Base-by-base conservation (phyloP, 179 eudicot genomes). In the Nepenthes alata region DNA sequence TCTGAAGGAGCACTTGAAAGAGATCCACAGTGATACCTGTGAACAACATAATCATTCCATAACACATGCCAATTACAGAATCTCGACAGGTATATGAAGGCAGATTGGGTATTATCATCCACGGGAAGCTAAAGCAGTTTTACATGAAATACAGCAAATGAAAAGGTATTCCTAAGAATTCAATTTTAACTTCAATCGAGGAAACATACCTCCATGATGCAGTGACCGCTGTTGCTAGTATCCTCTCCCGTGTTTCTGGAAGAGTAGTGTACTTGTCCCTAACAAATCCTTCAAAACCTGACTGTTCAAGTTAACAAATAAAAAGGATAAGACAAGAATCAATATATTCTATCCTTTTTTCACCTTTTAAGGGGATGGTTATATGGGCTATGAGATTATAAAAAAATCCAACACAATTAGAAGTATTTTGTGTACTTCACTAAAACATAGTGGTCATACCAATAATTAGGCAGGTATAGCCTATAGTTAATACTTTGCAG, bases 221-320 rank as follows among this genome's bases (percentile, higher is more conserved):
- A 68, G 90, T 71, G 67, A 93, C 81, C 57, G 82, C 86, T 2
- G 97, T 93, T 67, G 96, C 96, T 77, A 93, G 77, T 81, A 93
- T 77, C 78, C 98, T 89, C 71, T 93, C 98, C 5, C 87, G 74
- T 58, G 98, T 89, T 63, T 93, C 98, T 41, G 97, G 96, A 62
- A 93, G 67, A 55, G 89, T 75, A 16, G 98, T 93, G 74, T 81
- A 76, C 59, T 79, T 80, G 77, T 93, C 98, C 76, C 95, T 77
- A 39, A 87, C 54, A 61, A 75, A 93, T 69, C 98, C 91, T 82
- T 89, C 98, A 80, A 93, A 93, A 58, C 98, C 98, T 50, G 97
- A 93, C 97, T 93, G 88, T 69, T 53, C 65, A 58, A 25, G 25
- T 25, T 25, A 25, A 0, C 25, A 25, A 25, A 25, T 25, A 25